Percentiles rank a stretch among this genome's conserved stretches.
These are phyloP conservation scores for Trichoderma reesei DNA, from an alignment of 495 filamentous ascomycete species.

Conservation along the genomic window DNA sequence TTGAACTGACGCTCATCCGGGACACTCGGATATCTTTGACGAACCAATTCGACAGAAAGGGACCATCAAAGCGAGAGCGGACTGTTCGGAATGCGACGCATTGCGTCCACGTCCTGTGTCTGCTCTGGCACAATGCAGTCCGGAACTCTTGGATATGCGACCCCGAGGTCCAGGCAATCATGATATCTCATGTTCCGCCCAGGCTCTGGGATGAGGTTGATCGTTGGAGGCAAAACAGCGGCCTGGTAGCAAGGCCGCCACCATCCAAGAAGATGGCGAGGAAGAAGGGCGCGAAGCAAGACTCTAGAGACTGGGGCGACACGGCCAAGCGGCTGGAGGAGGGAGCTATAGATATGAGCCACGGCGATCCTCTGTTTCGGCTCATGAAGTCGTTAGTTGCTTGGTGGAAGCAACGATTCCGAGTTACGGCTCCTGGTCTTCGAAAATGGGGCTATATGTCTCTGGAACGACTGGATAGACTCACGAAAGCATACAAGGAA, in stretches of 20 bases:
- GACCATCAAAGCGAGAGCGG: conserved; percentile 73
- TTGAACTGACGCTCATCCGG: conserved; percentile 66
- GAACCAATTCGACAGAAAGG: conserved; percentile 64
- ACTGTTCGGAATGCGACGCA: conserved; percentile 69
- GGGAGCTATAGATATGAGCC: conserved; percentile 58
- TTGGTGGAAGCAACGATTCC: conserved; percentile 85
- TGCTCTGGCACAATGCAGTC: conserved; percentile 81
- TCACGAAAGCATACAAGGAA: conserved; percentile 55
- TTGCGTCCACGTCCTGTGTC: conserved; percentile 76
- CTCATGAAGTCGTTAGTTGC: conserved; percentile 63
- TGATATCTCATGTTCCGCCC: conserved; percentile 60
- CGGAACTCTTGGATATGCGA: conserved; percentile 86
- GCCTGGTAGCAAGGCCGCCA: conserved; percentile 36
- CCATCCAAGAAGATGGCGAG: conserved; percentile 24
- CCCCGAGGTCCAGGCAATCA: conserved; percentile 60
- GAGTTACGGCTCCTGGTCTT: conserved; percentile 66
- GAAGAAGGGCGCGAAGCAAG: conserved; percentile 31
- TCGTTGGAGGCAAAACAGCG: conserved; percentile 60
- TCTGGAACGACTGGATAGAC: conserved; percentile 52
- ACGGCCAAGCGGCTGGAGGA: conserved; percentile 59
- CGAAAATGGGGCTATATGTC: conserved; percentile 83
- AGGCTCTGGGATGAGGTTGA: conserved; percentile 61
- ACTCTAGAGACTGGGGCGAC: conserved; percentile 64
- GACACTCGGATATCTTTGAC: conserved; percentile 44
- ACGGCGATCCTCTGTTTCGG: conserved; percentile 73